phyloP scores from a whole-genome alignment of 139 green algal species.

The Chlorella sp. region DNA sequence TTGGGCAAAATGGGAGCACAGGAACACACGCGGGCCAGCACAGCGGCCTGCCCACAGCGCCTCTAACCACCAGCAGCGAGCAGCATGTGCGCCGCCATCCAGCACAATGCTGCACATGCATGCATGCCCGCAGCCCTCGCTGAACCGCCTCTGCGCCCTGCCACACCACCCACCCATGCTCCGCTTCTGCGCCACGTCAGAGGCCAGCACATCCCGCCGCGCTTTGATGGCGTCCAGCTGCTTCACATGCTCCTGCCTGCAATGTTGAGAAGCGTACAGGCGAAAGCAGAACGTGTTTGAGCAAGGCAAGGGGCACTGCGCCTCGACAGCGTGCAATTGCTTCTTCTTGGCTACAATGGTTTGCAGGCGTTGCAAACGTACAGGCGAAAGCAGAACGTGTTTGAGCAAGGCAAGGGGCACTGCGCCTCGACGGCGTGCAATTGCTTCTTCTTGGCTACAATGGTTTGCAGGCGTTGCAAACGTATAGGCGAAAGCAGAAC shows the following conservation, averaged over 20 bases:
- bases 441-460: conserved; percentile 27
- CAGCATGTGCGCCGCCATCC: too few species aligned
- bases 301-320: not conserved
- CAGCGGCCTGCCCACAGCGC: not conserved
- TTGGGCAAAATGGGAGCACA: too few species aligned
- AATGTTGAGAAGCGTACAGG: too few species aligned
- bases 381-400: not conserved
- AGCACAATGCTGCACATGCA: too few species aligned
- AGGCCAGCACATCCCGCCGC: conserved; percentile 34
- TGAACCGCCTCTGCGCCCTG: not conserved
- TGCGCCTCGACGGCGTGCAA: conserved; percentile 36
- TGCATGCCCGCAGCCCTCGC: too few species aligned
- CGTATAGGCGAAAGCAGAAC: not conserved
- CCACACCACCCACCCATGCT: conserved; percentile 10
- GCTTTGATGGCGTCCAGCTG: conserved; percentile 42
- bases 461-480: too few species aligned
- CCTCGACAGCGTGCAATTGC: conserved; percentile 40
- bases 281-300: not conserved
- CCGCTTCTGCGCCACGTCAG: conserved; percentile 44
- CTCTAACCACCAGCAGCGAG: too few species aligned
- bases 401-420: not conserved
- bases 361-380: too few species aligned
- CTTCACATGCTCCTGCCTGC: conserved; percentile 31
- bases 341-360: conserved; percentile 14
- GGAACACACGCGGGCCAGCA: too few species aligned